Conservation (phyloP, 164 flowering plant genomes). For the Houttuynia cordata region DNA sequence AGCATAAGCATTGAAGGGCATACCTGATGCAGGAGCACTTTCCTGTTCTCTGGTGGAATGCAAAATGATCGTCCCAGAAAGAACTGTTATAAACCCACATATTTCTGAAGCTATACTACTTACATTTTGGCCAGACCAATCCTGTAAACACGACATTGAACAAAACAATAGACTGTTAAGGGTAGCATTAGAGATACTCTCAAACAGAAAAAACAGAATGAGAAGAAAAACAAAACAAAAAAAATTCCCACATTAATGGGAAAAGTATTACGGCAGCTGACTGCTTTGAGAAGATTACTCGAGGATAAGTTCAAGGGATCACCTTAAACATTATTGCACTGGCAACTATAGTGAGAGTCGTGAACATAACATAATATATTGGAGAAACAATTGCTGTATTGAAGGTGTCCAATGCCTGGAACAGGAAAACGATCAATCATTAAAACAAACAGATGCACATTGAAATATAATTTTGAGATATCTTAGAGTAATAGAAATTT, state of each 20-base stretch:
- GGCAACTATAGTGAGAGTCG: slow-evolving; percentile 81
- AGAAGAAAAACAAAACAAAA: too few species aligned
- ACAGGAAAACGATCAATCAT: background rate
- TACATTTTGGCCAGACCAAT: slow-evolving; percentile 72
- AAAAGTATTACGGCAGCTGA: too few species aligned
- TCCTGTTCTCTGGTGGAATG: slow-evolving; percentile 79
- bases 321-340: slow-evolving; percentile 97
- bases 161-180: background rate
- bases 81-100: slow-evolving; percentile 85
- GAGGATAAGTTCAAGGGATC: slow-evolving; percentile 1
- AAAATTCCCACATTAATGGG: too few species aligned
- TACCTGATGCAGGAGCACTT: slow-evolving; percentile 45
- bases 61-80: slow-evolving; percentile 80
- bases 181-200: background rate
- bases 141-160: slow-evolving; percentile 29
- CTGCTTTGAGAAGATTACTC: too few species aligned
- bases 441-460: background rate
- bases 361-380: slow-evolving; percentile 88
- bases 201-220: background rate
- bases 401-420: slow-evolving; percentile 87
- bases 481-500: background rate
- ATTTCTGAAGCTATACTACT: slow-evolving; percentile 85
- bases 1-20: background rate
- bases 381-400: slow-evolving; percentile 91
- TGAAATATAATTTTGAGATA: background rate